Evolutionary conservation across 179 eudicot species (phyloP), one percentile per base, ranked within the genome.

Genomic region (Heliamphora pulchella): DNA sequence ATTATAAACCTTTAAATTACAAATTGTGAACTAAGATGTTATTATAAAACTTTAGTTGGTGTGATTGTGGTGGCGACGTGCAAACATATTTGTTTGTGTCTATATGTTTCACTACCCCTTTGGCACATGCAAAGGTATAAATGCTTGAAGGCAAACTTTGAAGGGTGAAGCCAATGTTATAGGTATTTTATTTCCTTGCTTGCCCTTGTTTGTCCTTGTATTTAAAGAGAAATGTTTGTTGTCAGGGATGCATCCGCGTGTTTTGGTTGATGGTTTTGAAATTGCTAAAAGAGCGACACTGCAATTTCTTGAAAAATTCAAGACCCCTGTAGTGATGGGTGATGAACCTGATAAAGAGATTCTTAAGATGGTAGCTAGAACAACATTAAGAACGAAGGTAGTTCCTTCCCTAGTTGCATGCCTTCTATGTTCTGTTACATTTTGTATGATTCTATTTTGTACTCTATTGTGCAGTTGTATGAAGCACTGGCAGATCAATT

Each of bases 221-320:
- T 51, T 4, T 53, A 48, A 50, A 39, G 48, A 11, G 15, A 20
- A 57, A 5, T 80, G 54, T 48, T 64, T 70, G 76, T 64, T 77
- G 41, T 31, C 77, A 95, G 98, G 98, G 71, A 94, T 94, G 98
- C 98, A 95, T 86, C 98, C 98, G 66, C 97, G 98, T 73, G 93
- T 95, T 51, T 73, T 95, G 80, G 98, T 95, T 78, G 98, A 95
- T 85, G 98, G 98, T 69, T 92, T 95, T 84, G 98, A 95, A 83
- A 92, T 95, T 80, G 98, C 98, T n/a, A 95, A 95, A 88, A 87
- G 89, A 85, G 98, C 98, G 77, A 93, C 98, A 65, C 92, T 95
- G 73, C 89, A 89, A 46, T 93, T 91, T 87, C 87, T 95, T 11
- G 98, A 95, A 78, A 92, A 90, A 75, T 95, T 95, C 76, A 95